These are phyloP conservation scores for Phytophthora litchii DNA, from an alignment of 352 stramenopile genomes.

Conservation along the genomic window DNA sequence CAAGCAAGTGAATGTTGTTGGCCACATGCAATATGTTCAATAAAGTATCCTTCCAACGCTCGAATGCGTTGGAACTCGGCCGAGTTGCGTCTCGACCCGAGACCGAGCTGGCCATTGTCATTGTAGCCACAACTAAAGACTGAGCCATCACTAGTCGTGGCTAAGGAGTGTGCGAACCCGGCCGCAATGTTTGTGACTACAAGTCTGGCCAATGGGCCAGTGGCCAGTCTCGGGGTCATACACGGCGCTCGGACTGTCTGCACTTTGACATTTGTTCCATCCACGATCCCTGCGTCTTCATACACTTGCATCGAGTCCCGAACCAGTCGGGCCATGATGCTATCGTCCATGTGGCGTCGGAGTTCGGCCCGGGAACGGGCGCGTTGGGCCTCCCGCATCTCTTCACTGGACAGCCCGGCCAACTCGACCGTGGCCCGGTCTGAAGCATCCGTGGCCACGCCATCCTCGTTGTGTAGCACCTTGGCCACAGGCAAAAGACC, in stretches of 20 bases:
- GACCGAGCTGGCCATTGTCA: constrained; percentile 78
- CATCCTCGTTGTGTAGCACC: constrained; percentile 44
- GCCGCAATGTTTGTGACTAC: constrained; percentile 59
- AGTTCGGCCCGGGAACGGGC: constrained; percentile 26
- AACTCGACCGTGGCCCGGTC: constrained; percentile 65
- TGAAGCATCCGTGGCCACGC: constrained; percentile 34
- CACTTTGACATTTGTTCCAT: constrained; percentile 41
- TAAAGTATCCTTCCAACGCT: constrained; percentile 53
- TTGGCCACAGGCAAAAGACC: constrained; percentile 68
- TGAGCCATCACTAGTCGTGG: constrained; percentile 49
- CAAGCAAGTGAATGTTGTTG: constrained; percentile 82
- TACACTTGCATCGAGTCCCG: constrained; percentile 74
- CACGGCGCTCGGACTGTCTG: constrained; percentile 65
- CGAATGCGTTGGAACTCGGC: constrained; percentile 61
- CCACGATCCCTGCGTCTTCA: constrained; percentile 40
- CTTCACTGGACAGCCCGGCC: constrained; percentile 47
- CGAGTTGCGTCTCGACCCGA: constrained; percentile 68
- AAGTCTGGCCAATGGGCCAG: constrained; percentile 41
- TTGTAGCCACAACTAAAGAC: constrained; percentile 87
- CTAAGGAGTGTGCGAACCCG: constrained; percentile 80
- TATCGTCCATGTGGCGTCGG: constrained; percentile 41
- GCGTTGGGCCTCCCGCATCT: constrained; percentile 31
- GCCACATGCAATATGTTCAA: constrained; percentile 72
- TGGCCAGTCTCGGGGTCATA: constrained; percentile 44
- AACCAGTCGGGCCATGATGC: constrained; percentile 67